Base-by-base conservation (phyloP, 306 rosid species). In the Trifolium repens region DNA sequence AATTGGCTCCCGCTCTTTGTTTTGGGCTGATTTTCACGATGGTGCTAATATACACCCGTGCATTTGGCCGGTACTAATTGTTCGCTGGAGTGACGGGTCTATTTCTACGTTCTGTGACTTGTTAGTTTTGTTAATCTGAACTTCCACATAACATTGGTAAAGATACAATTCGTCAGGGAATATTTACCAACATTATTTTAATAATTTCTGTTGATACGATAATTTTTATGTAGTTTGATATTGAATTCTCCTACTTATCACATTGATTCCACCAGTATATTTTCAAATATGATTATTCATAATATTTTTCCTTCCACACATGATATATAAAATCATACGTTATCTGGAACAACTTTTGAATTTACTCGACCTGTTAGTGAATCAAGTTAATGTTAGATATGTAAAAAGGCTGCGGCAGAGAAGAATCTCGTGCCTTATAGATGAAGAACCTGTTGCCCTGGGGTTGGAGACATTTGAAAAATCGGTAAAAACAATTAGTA, bases 1-100 rank as follows among this genome's bases (percentile, higher is more conserved):
- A 63, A 79, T 64, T 76, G 70, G 44, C 69, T 69, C 77, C 65
- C 65, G 73, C 50, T 39, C 55, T 26, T 58, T 30, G 10, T 77
- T 64, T 47, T 32, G 44, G 61, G 60, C 43, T 52, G 44, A 53
- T 61, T 84, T 73, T 26, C 54, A 52, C 64, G 37, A 43, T 24
- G 65, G 54, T 44, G 43, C 70, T 61, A 40, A 39, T 72, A 59
- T 39, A 39, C 68, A 4, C 17, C 9, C 61, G 11, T 54, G 74
- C 9, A 27, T 52, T 26, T 53, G 34, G 27, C 43, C 24, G 65
- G 69, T 44, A 24, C 70, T 68, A 42, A 71, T 50, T 57, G 68
- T 53, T 52, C 1, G 19, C 52, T 8, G 24, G 44, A 34, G 44
- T 8, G 24, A 22, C 34, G 24, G 67, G 24, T 61, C 14, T 78